Conservation (phyloP, 257 asterid species). For the Fraxinus pennsylvanica region DNA sequence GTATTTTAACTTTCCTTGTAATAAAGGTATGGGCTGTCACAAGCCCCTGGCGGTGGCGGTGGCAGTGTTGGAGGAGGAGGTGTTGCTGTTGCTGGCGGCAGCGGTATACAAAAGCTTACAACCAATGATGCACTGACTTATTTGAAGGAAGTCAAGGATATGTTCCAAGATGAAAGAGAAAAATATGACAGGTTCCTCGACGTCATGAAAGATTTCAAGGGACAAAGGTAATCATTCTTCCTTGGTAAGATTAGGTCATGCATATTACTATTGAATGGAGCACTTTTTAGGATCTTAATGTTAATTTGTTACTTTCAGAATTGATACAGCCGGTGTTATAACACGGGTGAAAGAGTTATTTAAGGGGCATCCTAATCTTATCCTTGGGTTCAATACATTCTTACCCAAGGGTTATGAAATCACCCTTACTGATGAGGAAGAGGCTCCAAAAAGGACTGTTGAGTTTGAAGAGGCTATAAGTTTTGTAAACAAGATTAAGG, state of each 20-base stretch:
- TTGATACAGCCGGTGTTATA: constrained; percentile 93
- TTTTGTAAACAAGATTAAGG: constrained; percentile 97
- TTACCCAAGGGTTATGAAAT: constrained; percentile 97
- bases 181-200: constrained; percentile 93
- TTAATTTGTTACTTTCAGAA: constrained; percentile 50
- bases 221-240: constrained; percentile 66
- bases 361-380: constrained; percentile 85
- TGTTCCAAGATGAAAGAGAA: constrained; percentile 90
- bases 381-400: constrained; percentile 97
- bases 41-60: constrained; percentile 45
- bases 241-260: constrained; percentile 11
- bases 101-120: constrained; percentile 71
- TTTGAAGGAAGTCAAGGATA: constrained; percentile 95
- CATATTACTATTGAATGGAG: constrained; percentile 16
- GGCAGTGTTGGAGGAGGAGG: constrained; percentile 20
- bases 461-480: constrained; percentile 96
- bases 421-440: constrained; percentile 83
- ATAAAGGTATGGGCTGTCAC: constrained; percentile 63
- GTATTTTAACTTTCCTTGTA: constrained; percentile 16
- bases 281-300: constrained; percentile 10
- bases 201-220: constrained; percentile 98
- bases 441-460: constrained; percentile 84
- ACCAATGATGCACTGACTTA: constrained; percentile 89
- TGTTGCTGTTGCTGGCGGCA: constrained; percentile 48
- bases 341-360: constrained; percentile 91